Percentiles rank a stretch among this genome's conserved stretches.
Evolutionary conservation across 441 rosid genomes (phyloP).

Genomic region (Omphalea diandra): DNA sequence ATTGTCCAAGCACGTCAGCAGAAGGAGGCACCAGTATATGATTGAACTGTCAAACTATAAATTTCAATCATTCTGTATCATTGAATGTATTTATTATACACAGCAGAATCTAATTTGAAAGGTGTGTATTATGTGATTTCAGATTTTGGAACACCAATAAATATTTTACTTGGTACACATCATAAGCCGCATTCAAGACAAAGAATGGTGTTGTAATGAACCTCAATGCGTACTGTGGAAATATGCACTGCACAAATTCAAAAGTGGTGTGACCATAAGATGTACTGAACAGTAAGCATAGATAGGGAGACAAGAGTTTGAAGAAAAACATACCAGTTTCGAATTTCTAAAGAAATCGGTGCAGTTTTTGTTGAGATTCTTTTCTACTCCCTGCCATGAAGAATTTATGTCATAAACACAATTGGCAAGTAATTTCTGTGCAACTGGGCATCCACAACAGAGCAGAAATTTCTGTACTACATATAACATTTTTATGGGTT

Average conservation of each 20-base stretch:
- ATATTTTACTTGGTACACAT: slow-evolving; percentile 68
- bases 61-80: slow-evolving; percentile 1
- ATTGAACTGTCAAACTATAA: slow-evolving; percentile 50
- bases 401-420: slow-evolving; percentile 8
- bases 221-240: slow-evolving; percentile 68
- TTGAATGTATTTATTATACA: background rate
- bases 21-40: slow-evolving; percentile 89
- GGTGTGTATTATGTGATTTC: slow-evolving; percentile 5
- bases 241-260: slow-evolving; percentile 62
- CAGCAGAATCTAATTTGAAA: too few species aligned
- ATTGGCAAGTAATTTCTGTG: background rate
- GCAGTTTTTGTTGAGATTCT: slow-evolving; percentile 62
- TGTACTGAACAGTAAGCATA: background rate
- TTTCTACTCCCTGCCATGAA: slow-evolving; percentile 58
- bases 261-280: slow-evolving; percentile 7
- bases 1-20: slow-evolving; percentile 73
- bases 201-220: slow-evolving; percentile 66
- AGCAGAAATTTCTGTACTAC: background rate
- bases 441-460: background rate
- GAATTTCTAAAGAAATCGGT: slow-evolving; percentile 42
- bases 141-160: slow-evolving; percentile 4
- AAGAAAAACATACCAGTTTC: slow-evolving; percentile 45
- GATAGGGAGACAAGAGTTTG: background rate
- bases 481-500: background rate
- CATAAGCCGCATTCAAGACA: slow-evolving; percentile 78